These are phyloP conservation scores for Xylariaceae sp. DNA, from an alignment of 2,329 filamentous ascomycete species.

Conservation along the genomic window DNA sequence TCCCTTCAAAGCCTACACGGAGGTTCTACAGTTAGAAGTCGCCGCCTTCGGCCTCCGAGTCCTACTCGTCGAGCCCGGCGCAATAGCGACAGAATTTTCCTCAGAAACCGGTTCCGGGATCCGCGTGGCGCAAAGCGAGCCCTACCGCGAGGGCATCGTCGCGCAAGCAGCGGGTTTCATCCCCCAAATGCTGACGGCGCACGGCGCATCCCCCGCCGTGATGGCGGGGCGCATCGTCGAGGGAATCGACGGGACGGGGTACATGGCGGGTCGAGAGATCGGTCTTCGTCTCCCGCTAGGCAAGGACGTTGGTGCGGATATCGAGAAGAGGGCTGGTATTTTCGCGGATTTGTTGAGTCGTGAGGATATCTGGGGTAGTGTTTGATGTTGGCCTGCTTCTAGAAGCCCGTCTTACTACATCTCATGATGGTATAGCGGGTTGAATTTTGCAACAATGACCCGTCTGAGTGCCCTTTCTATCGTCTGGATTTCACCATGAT, in stretches of 20 bases:
- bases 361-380: constrained; percentile 12
- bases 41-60: constrained; percentile 24
- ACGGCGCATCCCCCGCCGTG: constrained; percentile 7
- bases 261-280: constrained; percentile 18
- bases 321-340: constrained; percentile 7
- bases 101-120: constrained; percentile 16
- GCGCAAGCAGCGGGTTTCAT: constrained; percentile 10
- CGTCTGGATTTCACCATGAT: no score
- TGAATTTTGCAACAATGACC: no score
- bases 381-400: neutral
- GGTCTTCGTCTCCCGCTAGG: constrained; percentile 16
- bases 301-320: constrained; percentile 9
- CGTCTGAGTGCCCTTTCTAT: no score
- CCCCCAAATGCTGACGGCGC: neutral
- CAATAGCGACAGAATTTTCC: constrained; percentile 20
- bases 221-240: constrained; percentile 25
- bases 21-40: constrained; percentile 23
- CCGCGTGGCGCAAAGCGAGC: constrained; percentile 13
- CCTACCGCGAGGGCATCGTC: constrained; percentile 19
- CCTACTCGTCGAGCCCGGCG: constrained; percentile 24
- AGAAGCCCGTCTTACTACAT: no score
- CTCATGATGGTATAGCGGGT: no score
- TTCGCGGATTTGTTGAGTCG: constrained; percentile 2
- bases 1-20: constrained; percentile 19
- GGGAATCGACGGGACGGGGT: constrained; percentile 24